Conservation (phyloP, 257 asterid species). For the Ocimum tenuiflorum region DNA sequence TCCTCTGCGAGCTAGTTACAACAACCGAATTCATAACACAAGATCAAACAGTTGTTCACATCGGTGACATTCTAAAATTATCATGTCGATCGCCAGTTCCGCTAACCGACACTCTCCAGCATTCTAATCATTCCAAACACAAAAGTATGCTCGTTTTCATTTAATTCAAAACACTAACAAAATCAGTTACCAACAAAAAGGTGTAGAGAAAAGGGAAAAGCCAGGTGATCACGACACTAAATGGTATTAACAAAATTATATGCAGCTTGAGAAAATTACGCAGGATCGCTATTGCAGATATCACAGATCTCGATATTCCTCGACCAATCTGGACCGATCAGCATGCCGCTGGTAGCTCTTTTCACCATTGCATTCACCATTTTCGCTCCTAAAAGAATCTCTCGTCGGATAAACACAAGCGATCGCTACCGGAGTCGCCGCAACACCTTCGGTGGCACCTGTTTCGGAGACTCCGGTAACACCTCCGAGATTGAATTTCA, state of each 20-base stretch:
- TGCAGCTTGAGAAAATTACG: constrained; percentile 39
- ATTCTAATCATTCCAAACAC: background rate
- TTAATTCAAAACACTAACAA: background rate
- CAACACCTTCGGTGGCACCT: constrained; percentile 11
- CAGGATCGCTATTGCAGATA: constrained; percentile 87
- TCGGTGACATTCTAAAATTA: background rate
- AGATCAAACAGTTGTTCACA: background rate
- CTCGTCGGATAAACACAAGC: constrained; percentile 8
- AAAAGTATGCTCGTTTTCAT: background rate
- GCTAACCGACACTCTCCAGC: background rate
- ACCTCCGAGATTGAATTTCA: constrained; percentile 8
- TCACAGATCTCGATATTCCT: constrained; percentile 97
- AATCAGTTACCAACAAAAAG: background rate
- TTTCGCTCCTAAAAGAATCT: constrained; percentile 4
- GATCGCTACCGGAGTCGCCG: constrained; percentile 5
- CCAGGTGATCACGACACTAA: background rate
- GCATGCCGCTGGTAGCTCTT: constrained; percentile 90
- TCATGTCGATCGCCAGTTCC: background rate
- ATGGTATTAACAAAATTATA: background rate
- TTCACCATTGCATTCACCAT: constrained; percentile 95
- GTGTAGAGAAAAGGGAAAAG: background rate
- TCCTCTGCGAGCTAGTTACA: background rate
- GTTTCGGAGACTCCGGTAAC: background rate
- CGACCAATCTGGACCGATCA: constrained; percentile 64
- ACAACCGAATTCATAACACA: background rate